phyloP scores from a whole-genome alignment of 176 grass and related monocot species.

The Thalia dealbata region DNA sequence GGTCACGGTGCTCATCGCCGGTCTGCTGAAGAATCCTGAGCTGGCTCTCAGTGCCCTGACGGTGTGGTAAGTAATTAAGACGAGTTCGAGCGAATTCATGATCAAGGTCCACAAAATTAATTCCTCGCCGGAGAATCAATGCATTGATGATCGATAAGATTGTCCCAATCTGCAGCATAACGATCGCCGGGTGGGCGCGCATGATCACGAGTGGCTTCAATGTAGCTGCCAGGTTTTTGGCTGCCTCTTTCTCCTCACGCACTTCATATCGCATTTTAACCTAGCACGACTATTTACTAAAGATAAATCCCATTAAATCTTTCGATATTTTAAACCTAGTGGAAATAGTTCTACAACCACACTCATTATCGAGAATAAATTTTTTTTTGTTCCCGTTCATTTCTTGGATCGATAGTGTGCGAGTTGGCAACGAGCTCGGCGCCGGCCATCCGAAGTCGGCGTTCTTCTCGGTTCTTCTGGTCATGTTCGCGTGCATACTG shows the following conservation, averaged over 20 bases:
- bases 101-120: not conserved
- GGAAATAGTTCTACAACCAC: no score
- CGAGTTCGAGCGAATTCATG: not conserved
- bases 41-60: constrained; percentile 73
- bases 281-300: no score
- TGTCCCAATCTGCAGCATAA: constrained; percentile 36
- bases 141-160: not conserved
- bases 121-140: no score
- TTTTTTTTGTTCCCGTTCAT: not conserved
- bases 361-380: no score
- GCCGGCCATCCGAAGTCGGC: constrained; percentile 21
- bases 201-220: constrained; percentile 96
- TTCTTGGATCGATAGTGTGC: constrained; percentile 1
- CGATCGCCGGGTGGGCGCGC: constrained; percentile 66
- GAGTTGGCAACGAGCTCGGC: constrained; percentile 26
- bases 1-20: constrained; percentile 76
- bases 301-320: no score
- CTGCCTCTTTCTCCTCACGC: not conserved
- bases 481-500: not conserved
- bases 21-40: constrained; percentile 62
- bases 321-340: no score
- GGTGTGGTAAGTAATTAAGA: constrained; percentile 74
- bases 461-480: constrained; percentile 22
- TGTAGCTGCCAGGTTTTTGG: constrained; percentile 59
- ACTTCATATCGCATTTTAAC: no score